Base-by-base conservation (phyloP, 129 eudicot species). In the Flaveria trinervia region DNA sequence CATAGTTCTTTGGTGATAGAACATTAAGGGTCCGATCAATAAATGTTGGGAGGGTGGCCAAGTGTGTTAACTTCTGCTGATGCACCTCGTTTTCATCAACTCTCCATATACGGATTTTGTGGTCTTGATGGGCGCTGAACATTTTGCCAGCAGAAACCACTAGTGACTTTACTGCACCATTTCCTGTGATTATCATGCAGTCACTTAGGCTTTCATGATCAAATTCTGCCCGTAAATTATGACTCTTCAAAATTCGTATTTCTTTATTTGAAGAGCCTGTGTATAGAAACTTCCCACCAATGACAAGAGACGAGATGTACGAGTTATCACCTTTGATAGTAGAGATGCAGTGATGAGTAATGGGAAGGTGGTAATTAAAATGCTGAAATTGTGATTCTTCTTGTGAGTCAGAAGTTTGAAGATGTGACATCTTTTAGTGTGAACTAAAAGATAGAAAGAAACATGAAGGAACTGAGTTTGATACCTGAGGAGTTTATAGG, bases 101-200 rank as follows among this genome's bases (percentile, higher is more conserved):
- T 80, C 78, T 77, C 90, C 90, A 88, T 25, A 81, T 83, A 26
- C 93, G 86, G 65, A 88, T 86, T 71, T 84, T 83, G 68, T 86
- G 84, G 77, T 88, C 93, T 77, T 88, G 93, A 80, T 88, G 90
- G 13, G 90, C 90, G 51, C 90, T 88, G 83, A 88, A 83, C 62
- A 88, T 73, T 72, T 76, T 86, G 54, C 86, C 81, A 0, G 78
- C 57, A 49, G 70, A 79, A 54, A 81, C 76, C 13, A 86, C 84
- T 71, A 88, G 83, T 16, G 86, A 88, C 82, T 88, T 88, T 46
- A 88, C 85, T 70, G 90, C 88, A n/a, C 90, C 89, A 26, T 79
- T 80, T 66, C 88, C 88, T 45, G 84, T 20, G 30, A 76, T 72
- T 64, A 79, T 77, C 41, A 46, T 54, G 74, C 52, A 57, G 23